phyloP scores from a whole-genome alignment of 768 basidiomycete species.

The Naematelia aurantialba region DNA sequence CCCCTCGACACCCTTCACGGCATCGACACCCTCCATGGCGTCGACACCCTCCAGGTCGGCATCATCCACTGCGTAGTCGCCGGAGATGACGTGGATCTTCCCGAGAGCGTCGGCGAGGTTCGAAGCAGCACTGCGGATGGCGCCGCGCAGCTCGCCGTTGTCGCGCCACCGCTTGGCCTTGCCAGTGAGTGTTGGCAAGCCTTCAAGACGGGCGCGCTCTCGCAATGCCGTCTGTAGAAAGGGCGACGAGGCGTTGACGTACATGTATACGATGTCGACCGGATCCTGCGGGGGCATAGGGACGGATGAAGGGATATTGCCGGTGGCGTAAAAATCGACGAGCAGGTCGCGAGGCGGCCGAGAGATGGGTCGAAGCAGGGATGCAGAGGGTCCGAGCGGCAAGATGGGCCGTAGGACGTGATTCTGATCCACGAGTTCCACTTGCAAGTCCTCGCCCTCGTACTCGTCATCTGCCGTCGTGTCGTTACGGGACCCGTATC shows the following conservation, averaged over 20 bases:
- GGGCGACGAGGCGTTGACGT: slow-evolving; percentile 40
- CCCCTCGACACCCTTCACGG: not conserved
- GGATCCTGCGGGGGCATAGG: slow-evolving; percentile 3
- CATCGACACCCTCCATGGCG: too few relatives aligned
- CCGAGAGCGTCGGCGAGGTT: slow-evolving; percentile 16
- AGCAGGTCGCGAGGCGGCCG: slow-evolving; percentile 26
- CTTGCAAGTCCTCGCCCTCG: not conserved
- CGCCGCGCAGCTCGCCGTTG: slow-evolving; percentile 42
- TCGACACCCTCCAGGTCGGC: slow-evolving; percentile 4
- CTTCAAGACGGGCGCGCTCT: slow-evolving; percentile 16
- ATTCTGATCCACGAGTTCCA: slow-evolving; percentile 10
- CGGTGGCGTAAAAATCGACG: slow-evolving; percentile 23
- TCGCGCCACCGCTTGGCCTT: slow-evolving; percentile 39
- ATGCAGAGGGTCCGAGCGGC: not conserved
- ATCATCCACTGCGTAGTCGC: slow-evolving; percentile 22
- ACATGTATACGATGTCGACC: slow-evolving; percentile 42
- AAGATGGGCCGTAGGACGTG: slow-evolving; percentile 23
- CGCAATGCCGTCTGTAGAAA: slow-evolving; percentile 25
- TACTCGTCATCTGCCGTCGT: not conserved
- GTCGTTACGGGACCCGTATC: not conserved
- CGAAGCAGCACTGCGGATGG: slow-evolving; percentile 32
- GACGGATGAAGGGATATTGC: slow-evolving; percentile 12
- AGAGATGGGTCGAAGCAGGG: slow-evolving; percentile 16
- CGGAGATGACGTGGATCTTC: slow-evolving; percentile 41
- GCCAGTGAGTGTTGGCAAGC: slow-evolving; percentile 11